Evolutionary conservation across 176 grass and related monocot species (phyloP), one percentile per base, ranked within the genome.

Genomic region (Aegilops sharonensis): DNA sequence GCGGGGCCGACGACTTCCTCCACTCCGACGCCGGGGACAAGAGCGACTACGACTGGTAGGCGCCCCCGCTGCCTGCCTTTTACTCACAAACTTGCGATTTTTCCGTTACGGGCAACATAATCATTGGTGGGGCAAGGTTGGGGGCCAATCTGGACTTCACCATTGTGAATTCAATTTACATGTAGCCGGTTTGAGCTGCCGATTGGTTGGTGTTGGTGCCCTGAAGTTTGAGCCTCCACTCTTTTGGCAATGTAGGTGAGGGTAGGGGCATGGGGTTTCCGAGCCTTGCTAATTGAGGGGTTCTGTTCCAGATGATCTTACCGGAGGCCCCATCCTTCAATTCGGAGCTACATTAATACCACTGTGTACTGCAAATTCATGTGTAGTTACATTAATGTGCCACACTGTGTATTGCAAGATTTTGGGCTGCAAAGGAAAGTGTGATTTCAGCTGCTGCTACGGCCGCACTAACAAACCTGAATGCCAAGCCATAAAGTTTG

Each of bases 31-130:
- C 64, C 27, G 94, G 93, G 15, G 96, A 94, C 64, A 98, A 98
- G 90, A 98, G 87, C 75, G 96, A 98, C 65, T 98, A 98, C 82
- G 96, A 98, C 78, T 98, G 96, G 96, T 98, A 90, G 61, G 85
- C 84, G 64, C 54, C 54, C 56, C 56, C 48, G 0, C 42, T 4
- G 23, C 42, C 42, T 40, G 37, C 56, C 84, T 87, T 81, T 69
- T 14, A 39, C 43, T 42, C 9, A 50, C 67, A 56, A 45, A 25
- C 21, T 83, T 54, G 62, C 39, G 78, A 0, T 78, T 1, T 63
- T 85, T 77, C 39, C 6, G 31, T 56, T 64, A n/a, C 23, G 37
- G 34, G 64, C 20, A 69, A 36, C 21, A 47, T 32, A 73, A 50
- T 39, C 52, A 25, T 76, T 56, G 52, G 7, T 14, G 17, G 3